phyloP scores from a whole-genome alignment of 106 monocot genomes.

The Hemerocallis citrina region DNA sequence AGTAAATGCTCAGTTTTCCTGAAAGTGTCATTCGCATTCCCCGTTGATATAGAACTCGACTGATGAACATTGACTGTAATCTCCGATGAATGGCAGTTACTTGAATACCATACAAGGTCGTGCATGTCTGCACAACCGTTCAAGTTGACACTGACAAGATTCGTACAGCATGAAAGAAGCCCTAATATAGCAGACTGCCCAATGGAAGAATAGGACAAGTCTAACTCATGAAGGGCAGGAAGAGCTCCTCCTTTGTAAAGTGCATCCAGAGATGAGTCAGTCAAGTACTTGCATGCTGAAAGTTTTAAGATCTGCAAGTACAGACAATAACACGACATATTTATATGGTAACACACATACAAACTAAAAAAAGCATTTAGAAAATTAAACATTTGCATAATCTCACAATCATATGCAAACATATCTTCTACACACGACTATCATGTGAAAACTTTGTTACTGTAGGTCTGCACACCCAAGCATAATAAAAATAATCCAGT shows the following conservation, averaged over 20 bases:
- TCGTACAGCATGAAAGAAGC: constrained; percentile 74
- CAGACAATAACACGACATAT: no score
- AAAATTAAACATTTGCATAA: no score
- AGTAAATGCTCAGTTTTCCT: constrained; percentile 46
- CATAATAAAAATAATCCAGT: no score
- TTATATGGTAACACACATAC: no score
- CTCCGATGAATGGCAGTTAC: constrained; percentile 7
- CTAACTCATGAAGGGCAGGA: constrained; percentile 71
- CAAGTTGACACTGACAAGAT: constrained; percentile 75
- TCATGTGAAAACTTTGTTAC: no score
- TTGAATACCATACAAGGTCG: constrained; percentile 55
- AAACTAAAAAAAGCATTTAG: no score
- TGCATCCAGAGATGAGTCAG: constrained; percentile 71
- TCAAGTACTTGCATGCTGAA: constrained; percentile 93
- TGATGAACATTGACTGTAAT: constrained; percentile 8
- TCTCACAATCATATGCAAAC: no score
- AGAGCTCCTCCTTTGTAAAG: constrained; percentile 76
- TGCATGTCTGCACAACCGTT: constrained; percentile 83
- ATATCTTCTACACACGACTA: no score
- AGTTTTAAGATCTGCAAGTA: constrained; percentile 69
- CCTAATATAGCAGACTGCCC: constrained; percentile 68
- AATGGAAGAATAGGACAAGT: constrained; percentile 90
- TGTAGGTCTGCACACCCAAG: no score
- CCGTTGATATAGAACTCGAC: constrained; percentile 17
- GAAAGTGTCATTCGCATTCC: not conserved